Conservation (phyloP, 2,329 filamentous ascomycete species). For the Hypoxylon sp. region DNA sequence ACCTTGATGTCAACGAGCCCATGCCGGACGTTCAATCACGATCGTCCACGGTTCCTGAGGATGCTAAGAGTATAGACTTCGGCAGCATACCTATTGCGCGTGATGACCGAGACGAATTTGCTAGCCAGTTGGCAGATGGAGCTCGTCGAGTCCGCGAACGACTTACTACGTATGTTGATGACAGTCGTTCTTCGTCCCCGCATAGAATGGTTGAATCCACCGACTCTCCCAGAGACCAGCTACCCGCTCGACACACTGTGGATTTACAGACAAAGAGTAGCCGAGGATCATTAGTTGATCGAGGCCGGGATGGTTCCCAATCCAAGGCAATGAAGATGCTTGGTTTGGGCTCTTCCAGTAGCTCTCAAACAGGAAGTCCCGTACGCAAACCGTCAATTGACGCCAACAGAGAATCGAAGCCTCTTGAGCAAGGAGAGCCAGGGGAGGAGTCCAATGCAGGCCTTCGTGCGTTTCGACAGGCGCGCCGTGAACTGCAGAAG, state of each 20-base stretch:
- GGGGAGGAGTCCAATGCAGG: constrained; percentile 56
- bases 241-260: constrained; percentile 56
- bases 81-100: not conserved
- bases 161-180: constrained; percentile 73
- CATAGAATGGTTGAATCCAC: constrained; percentile 46
- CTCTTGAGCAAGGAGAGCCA: constrained; percentile 16
- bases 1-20: constrained; percentile 44
- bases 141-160: constrained; percentile 77
- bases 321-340: constrained; percentile 70
- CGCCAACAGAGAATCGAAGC: constrained; percentile 14
- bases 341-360: constrained; percentile 58
- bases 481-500: constrained; percentile 63
- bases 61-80: constrained; percentile 2
- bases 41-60: constrained; percentile 23
- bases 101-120: constrained; percentile 70
- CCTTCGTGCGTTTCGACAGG: constrained; percentile 65
- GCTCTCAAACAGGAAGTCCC: constrained; percentile 40
- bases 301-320: constrained; percentile 52
- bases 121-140: constrained; percentile 74
- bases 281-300: constrained; percentile 67
- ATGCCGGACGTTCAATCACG: constrained; percentile 37
- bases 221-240: constrained; percentile 43
- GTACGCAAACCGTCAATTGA: constrained; percentile 27
- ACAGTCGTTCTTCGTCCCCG: constrained; percentile 60
- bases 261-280: constrained; percentile 74